These are phyloP conservation scores for Camellia oleifera DNA, from an alignment of 179 eudicot species.

Conservation along the genomic window DNA sequence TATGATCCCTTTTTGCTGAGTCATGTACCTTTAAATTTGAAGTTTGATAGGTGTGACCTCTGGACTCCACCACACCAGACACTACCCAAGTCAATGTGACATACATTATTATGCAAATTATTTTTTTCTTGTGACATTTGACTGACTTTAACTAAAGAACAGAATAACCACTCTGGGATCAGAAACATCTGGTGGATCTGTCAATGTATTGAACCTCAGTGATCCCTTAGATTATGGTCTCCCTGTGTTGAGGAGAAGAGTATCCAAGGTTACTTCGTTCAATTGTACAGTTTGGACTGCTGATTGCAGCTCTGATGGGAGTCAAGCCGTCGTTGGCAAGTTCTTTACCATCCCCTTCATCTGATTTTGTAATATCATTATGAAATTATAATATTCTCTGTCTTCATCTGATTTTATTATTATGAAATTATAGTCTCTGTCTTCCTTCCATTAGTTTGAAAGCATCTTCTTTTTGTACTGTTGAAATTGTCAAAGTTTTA, in stretches of 20 bases:
- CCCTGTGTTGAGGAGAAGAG: slow-evolving; percentile 24
- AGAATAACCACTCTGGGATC: slow-evolving; percentile 85
- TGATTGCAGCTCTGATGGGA: slow-evolving; percentile 49
- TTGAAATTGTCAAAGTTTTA: background rate
- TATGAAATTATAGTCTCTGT: background rate
- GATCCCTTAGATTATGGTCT: slow-evolving; percentile 48
- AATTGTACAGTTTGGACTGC: slow-evolving; percentile 74
- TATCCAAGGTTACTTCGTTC: slow-evolving; percentile 37
- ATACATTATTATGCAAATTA: background rate
- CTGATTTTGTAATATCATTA: background rate
- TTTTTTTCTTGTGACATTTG: slow-evolving; percentile 12
- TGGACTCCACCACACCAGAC: too few relatives aligned
- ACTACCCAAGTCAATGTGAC: too few relatives aligned
- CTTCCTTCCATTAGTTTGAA: background rate
- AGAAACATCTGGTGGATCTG: slow-evolving; percentile 61
- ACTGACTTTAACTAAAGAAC: slow-evolving; percentile 48
- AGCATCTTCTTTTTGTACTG: background rate
- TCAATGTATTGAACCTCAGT: slow-evolving; percentile 53
- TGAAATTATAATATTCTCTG: background rate
- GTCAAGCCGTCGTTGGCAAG: slow-evolving; percentile 68
- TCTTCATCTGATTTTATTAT: background rate
- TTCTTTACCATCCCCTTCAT: slow-evolving; percentile 14
- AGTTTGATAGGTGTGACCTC: too few relatives aligned
- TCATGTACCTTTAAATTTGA: too few relatives aligned
- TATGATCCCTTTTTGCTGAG: too few relatives aligned